Evolutionary conservation across 371 early-diverging fungal species (phyloP), one percentile per base, ranked within the genome.

Genomic region (Circinella umbellata): DNA sequence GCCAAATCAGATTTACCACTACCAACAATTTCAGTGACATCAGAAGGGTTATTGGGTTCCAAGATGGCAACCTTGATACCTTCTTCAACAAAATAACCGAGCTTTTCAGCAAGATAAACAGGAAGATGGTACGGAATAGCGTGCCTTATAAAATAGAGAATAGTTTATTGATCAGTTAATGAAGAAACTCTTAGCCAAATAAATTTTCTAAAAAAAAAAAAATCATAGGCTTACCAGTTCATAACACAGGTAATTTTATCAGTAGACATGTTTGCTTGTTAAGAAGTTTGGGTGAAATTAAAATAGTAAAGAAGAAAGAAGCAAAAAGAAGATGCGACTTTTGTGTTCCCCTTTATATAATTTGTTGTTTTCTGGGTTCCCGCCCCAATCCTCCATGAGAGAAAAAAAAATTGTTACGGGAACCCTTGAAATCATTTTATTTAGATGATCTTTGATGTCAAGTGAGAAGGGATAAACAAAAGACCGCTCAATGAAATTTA

Each of bases 121-220:
- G 91, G 91, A n/a, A 85, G 80, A 71, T 89, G 91, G 77, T 89
- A 89, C 15, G 89, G 86, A 36, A 82, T 88, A 39, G 91, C 89
- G 57, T 87, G 82, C 87, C 67, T 67, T 4, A 10, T 35, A 49
- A 49, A 10, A 13, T 39, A 18, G 11, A 39, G 0, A n/a, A 8
- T 20, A 15, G 3, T 9, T 27, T 27, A 39, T 3, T 36, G 7
- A 27, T 42, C 1, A 42, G 42, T 42, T 42, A 27, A 27, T n/a
- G 2, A 27, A 27, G 2, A 27, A 27, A 27, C 27, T 27, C 2
- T 27, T 27, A 27, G 2, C 27, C 27, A 2, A 27, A 27, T 27
- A 27, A 27, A 27, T 27, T 27, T 27, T 27, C 11, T 5, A 39
- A 7, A 11, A 34, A 57, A n/a, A 34, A 20, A 57, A 57, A 57